A percentile compares a stretch with the other conserved stretches of the same genome.
Conservation (phyloP, 495 filamentous ascomycete species). For the Diplogelasinospora grovesii region DNA sequence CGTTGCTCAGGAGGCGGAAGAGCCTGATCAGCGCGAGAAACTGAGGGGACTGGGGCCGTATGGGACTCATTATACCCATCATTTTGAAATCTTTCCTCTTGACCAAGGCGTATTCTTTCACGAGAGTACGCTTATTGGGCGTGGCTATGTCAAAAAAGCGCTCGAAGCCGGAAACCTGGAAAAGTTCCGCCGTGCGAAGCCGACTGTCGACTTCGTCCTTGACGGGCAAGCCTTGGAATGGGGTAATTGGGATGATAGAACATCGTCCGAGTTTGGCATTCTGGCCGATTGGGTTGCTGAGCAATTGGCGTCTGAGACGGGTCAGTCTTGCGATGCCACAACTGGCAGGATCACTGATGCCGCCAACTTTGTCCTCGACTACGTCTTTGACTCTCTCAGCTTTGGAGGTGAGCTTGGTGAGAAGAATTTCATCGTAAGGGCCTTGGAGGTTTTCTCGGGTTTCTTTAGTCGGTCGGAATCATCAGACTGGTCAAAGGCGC, state of each 20-base stretch:
- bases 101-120: slow-evolving; percentile 67
- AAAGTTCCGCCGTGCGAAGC: slow-evolving; percentile 20
- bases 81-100: slow-evolving; percentile 69
- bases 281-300: slow-evolving; percentile 52
- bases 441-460: slow-evolving; percentile 36
- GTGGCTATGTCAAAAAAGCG: slow-evolving; percentile 54
- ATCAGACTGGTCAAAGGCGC: slow-evolving; percentile 5
- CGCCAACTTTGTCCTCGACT: slow-evolving; percentile 35
- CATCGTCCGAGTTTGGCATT: slow-evolving; percentile 60
- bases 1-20: slow-evolving; percentile 7
- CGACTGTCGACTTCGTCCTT: slow-evolving; percentile 32
- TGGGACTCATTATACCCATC: slow-evolving; percentile 61
- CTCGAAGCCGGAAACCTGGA: slow-evolving; percentile 29
- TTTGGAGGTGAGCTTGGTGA: slow-evolving; percentile 22
- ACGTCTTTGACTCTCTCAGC: slow-evolving; percentile 31
- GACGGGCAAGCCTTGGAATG: slow-evolving; percentile 51
- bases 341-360: slow-evolving; percentile 17
- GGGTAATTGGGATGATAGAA: slow-evolving; percentile 62
- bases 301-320: slow-evolving; percentile 18
- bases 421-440: slow-evolving; percentile 37
- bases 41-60: slow-evolving; percentile 51
- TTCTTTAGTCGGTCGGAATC: slow-evolving; percentile 32
- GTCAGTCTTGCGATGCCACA: background rate
- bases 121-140: slow-evolving; percentile 67
- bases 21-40: slow-evolving; percentile 28